Percentiles rank a stretch among this genome's conserved stretches.
These are phyloP conservation scores for Gynostemma pentaphyllum DNA, from an alignment of 306 rosid species.

Conservation along the genomic window DNA sequence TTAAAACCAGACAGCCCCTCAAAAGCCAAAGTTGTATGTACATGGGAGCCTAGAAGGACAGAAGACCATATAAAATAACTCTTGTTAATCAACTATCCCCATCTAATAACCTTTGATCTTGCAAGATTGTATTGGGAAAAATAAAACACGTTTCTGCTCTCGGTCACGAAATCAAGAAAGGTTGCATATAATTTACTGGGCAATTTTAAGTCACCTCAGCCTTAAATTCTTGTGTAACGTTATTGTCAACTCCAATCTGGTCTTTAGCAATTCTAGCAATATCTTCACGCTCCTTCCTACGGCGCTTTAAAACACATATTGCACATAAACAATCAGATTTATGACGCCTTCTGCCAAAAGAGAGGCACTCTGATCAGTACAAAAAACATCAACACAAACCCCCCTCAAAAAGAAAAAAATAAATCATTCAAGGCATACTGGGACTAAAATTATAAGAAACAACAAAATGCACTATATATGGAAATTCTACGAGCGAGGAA, in stretches of 20 bases:
- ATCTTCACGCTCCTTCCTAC: slow-evolving; percentile 91
- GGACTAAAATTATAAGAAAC: too few species aligned
- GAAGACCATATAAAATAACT: background rate
- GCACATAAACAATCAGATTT: slow-evolving; percentile 91
- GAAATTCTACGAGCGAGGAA: background rate
- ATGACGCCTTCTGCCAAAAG: slow-evolving; percentile 79
- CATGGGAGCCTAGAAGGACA: background rate
- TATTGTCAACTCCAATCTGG: slow-evolving; percentile 34
- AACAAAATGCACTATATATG: too few species aligned
- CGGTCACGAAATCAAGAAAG: background rate
- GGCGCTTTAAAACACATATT: slow-evolving; percentile 82
- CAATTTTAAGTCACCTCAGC: slow-evolving; percentile 42
- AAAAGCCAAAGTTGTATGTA: background rate
- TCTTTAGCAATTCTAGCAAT: slow-evolving; percentile 53
- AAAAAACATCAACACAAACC: too few species aligned
- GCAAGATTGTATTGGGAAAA: background rate
- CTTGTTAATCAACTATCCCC: background rate
- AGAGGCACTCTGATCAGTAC: slow-evolving; percentile 8
- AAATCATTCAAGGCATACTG: background rate
- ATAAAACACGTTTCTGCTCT: background rate
- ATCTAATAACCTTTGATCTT: background rate
- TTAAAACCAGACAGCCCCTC: too few species aligned
- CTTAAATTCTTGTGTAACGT: slow-evolving; percentile 37
- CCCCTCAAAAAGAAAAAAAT: too few species aligned
- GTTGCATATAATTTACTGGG: background rate